phyloP scores from a whole-genome alignment of 306 rosid genomes.

The Vicia faba region DNA sequence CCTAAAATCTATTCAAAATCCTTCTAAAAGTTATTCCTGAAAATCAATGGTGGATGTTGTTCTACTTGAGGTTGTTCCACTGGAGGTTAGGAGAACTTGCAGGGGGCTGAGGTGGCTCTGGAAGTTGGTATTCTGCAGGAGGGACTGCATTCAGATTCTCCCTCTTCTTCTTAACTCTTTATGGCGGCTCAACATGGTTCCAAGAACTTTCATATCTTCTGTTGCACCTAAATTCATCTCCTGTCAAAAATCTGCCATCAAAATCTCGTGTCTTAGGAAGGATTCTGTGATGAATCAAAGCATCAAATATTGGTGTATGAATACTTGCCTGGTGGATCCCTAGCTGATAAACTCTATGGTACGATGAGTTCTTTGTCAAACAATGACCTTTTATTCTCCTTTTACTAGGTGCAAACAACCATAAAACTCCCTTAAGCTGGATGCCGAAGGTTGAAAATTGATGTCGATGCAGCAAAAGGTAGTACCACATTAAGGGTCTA shows the following conservation, averaged over 20 bases:
- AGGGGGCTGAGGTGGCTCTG: conserved; percentile 35
- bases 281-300: conserved; percentile 85
- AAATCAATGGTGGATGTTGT: no score
- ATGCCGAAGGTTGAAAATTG: conserved; percentile 90
- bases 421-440: conserved; percentile 76
- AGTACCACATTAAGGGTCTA: conserved; percentile 13
- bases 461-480: conserved; percentile 97
- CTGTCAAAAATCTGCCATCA: conserved; percentile 81
- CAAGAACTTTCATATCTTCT: conserved; percentile 49
- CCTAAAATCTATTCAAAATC: no score
- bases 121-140: conserved; percentile 1
- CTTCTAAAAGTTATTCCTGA: no score
- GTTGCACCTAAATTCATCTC: conserved; percentile 62
- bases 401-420: conserved; percentile 60
- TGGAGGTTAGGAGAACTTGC: conserved; percentile 48
- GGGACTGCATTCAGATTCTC: conserved; percentile 33
- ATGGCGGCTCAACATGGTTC: conserved; percentile 65
- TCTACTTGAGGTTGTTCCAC: background rate
- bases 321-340: conserved; percentile 90
- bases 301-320: conserved; percentile 93
- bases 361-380: conserved; percentile 30
- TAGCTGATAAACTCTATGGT: conserved; percentile 88
- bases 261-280: conserved; percentile 88
- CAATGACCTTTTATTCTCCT: background rate
- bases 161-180: conserved; percentile 37